A percentile compares a stretch with the other conserved stretches of the same genome.
phyloP scores from a whole-genome alignment of 768 basidiomycete genomes.

The Phylloporus sp. region DNA sequence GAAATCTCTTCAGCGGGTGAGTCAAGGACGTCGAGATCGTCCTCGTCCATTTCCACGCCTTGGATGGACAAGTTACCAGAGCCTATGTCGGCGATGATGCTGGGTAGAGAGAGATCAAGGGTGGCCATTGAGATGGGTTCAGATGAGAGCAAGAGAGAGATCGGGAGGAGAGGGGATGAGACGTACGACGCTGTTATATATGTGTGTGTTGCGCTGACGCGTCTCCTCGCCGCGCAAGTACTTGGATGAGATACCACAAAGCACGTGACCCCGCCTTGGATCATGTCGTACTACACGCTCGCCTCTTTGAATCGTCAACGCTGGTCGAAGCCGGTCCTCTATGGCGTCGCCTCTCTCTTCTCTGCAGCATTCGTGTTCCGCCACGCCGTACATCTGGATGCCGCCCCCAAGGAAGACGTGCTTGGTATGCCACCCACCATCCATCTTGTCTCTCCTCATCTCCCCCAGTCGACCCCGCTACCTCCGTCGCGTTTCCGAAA shows the following conservation, averaged over 20 bases:
- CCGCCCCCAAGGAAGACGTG: slow-evolving; percentile 26
- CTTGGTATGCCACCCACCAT: slow-evolving; percentile 12
- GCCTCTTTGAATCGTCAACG: background rate
- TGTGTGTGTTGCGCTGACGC: slow-evolving; percentile 23
- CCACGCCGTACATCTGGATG: slow-evolving; percentile 42
- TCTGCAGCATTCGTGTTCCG: slow-evolving; percentile 27
- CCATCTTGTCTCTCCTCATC: background rate
- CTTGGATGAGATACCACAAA: background rate
- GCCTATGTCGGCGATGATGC: slow-evolving; percentile 24
- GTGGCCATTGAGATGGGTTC: slow-evolving; percentile 17
- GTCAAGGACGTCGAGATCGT: slow-evolving; percentile 44
- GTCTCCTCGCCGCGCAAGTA: slow-evolving; percentile 13
- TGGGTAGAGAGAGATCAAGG: slow-evolving; percentile 18
- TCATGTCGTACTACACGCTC: slow-evolving; percentile 7
- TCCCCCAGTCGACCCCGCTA: slow-evolving; percentile 62
- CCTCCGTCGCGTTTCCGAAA: slow-evolving; percentile 68
- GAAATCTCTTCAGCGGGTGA: slow-evolving; percentile 35
- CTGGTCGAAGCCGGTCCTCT: slow-evolving; percentile 25
- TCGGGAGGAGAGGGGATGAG: slow-evolving; percentile 14
- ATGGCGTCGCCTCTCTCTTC: slow-evolving; percentile 32
- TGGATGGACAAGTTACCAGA: slow-evolving; percentile 21
- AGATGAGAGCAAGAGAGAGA: slow-evolving; percentile 18
- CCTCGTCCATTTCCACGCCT: slow-evolving; percentile 50
- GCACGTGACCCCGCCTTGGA: slow-evolving; percentile 12
- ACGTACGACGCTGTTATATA: slow-evolving; percentile 27